Base-by-base conservation (phyloP, 2,329 filamentous ascomycete species). In the Diplodia seriata region DNA sequence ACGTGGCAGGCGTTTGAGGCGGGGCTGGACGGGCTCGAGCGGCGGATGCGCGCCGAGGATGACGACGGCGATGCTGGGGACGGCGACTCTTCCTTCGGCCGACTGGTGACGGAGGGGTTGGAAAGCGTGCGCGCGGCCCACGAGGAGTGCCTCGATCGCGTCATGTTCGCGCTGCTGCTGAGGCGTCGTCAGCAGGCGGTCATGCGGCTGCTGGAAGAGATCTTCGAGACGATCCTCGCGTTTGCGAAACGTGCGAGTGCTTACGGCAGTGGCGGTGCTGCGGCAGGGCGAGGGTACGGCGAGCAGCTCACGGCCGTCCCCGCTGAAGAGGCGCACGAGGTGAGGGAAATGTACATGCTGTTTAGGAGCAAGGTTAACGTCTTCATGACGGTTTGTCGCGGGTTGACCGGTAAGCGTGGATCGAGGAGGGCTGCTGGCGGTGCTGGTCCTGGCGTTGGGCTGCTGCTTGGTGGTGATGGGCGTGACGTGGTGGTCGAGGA, bases 181-280 rank as follows among this genome's bases (percentile, higher is more conserved):
- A 86, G 91, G 68, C 91, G 91, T 73, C 84, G 91, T 43, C 93
- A 97, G 76, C 84, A 88, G 68, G 89, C 91, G 1, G 87, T 93
- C 0, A 82, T 93, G 70, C 86, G 85, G 49, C 80, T 96, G 0
- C 80, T 97, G 0, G 91, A 96, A 69, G 90, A 91, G 20, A 91
- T 94, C 1, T 94, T 96, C 70, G 82, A 83, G 0, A 78, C 87
- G 0, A 85, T 97, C n/a, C 81, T 97, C 12, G 81, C 84, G 14
- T 95, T 95, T 74, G 88, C 89, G 12, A 68, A 68, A 56, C 9
- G 55, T 5, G 63, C 74, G 70, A 70, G 72, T 54, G 36, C 36
- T 8, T 38, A 38, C 36, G 11, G 9, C 36, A 12, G 36, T 38
- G 36, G 36, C 36, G 36, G 36, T 38, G 36, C 36, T 38, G 36